Percentiles rank a stretch among this genome's conserved stretches.
These are phyloP conservation scores for Psilocybe tampanensis DNA, from an alignment of 768 basidiomycete species.

Conservation along the genomic window DNA sequence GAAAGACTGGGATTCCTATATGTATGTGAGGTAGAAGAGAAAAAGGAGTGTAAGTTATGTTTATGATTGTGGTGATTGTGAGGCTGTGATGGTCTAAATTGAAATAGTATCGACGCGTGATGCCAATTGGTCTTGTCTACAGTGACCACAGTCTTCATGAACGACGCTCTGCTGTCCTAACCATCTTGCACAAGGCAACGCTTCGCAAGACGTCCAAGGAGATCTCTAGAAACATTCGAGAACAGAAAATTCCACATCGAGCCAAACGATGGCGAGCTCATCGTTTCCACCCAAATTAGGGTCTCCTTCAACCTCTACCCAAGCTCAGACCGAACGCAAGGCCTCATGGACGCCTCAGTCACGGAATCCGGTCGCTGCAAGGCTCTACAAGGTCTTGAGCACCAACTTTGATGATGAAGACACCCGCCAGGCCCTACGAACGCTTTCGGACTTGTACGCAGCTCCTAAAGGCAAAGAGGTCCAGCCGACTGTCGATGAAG, in stretches of 20 bases:
- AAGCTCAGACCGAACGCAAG: constrained; percentile 21
- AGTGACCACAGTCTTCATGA: too few species aligned
- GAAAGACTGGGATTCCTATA: too few species aligned
- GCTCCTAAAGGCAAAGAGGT: constrained; percentile 37
- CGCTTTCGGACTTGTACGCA: constrained; percentile 80
- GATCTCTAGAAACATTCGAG: too few species aligned
- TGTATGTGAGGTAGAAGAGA: too few species aligned
- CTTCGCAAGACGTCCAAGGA: too few species aligned
- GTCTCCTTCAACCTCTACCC: constrained; percentile 14
- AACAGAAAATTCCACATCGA: too few species aligned
- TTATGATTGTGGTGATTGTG: too few species aligned
- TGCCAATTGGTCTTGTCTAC: neutral
- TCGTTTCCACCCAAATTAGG: constrained; percentile 9
- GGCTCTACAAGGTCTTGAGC: constrained; percentile 89
- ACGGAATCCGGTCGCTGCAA: constrained; percentile 78
- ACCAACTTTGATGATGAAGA: constrained; percentile 78
- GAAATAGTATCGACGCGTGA: neutral
- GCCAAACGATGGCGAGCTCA: constrained; percentile 7
- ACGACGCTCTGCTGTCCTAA: neutral
- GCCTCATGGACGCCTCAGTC: constrained; percentile 27
- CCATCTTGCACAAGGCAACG: neutral
- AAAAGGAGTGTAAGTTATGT: too few species aligned
- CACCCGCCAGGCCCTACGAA: constrained; percentile 79
- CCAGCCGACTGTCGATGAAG: constrained; percentile 21
- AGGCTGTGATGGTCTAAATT: too few species aligned